Evolutionary conservation across 768 basidiomycete species (phyloP).

Genomic region (Hortiboletus flavorubellus): DNA sequence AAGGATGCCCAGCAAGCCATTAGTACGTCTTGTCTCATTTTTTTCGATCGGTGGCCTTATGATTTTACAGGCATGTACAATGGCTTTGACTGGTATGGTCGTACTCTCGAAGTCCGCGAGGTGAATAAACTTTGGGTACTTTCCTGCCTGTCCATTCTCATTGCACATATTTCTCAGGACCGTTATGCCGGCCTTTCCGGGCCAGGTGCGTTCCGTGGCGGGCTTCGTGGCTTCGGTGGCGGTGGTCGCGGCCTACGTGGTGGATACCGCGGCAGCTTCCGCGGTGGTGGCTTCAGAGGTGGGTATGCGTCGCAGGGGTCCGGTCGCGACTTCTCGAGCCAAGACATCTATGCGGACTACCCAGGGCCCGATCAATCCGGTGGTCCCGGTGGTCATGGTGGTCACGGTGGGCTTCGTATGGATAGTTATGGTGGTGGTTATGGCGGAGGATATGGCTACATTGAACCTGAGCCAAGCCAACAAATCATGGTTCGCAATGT

Average conservation of each 20-base stretch:
- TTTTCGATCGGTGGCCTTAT: not conserved
- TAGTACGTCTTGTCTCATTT: constrained; percentile 46
- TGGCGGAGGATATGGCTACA: constrained; percentile 38
- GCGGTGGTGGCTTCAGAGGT: constrained; percentile 59
- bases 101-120: constrained; percentile 93
- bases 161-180: constrained; percentile 48
- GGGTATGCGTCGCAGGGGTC: constrained; percentile 45
- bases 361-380: constrained; percentile 76
- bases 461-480: constrained; percentile 81
- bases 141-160: not conserved
- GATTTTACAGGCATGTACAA: constrained; percentile 79
- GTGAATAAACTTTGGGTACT: constrained; percentile 38
- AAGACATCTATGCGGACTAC: constrained; percentile 91
- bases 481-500: constrained; percentile 99
- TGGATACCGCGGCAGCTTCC: constrained; percentile 38
- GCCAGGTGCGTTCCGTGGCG: constrained; percentile 53
- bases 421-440: constrained; percentile 38
- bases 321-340: constrained; percentile 76
- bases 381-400: constrained; percentile 31
- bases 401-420: constrained; percentile 35
- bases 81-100: constrained; percentile 97
- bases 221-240: constrained; percentile 53
- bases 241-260: constrained; percentile 18
- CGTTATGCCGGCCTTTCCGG: constrained; percentile 86
- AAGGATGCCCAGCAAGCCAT: constrained; percentile 93